Base-by-base conservation (phyloP, 2,329 filamentous ascomycete species). In the Colletotrichum liaoningense region DNA sequence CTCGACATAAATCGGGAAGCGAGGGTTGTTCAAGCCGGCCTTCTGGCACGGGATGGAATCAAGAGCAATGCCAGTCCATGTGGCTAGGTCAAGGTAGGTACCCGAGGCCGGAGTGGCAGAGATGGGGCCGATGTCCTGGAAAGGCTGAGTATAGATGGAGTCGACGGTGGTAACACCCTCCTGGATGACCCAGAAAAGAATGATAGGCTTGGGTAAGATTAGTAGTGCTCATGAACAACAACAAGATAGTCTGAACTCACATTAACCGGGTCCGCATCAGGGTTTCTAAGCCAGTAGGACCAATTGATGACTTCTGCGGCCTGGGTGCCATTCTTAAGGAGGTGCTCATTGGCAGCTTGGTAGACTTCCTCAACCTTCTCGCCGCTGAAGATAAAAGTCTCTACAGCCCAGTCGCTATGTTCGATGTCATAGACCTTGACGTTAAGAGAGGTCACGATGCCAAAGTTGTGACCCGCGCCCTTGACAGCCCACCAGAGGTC, bases 381-480 rank as follows among this genome's bases (percentile, higher is more conserved):
- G 0, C 86, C 84, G 5, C 80, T 83, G 74, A 86, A 89, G 26
- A 83, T 80, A 42, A 88, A 79, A 0, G 81, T 85, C 70, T 84
- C 80, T n/a, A 84, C 82, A 2, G 85, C 83, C 84, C 84, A 88
- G 67, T 81, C 75, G 19, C 62, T 71, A 77, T 83, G 68, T 67
- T 80, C 77, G 22, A 83, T 82, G 73, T 88, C 84, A 75, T 87
- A 89, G 46, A 90, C 83, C 76, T 87, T 87, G 0, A 81, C 80
- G 0, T 82, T 85, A 11, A 86, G 79, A 1, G 84, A 85, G 0
- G 88, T 89, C 12, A 91, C 88, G 55, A 91, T 86, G 5, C 88
- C 89, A 72, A 91, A 91, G 78, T 91, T 91, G 75, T 90, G 88
- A 1, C 89, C 89, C 1, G 88, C 89, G 1, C 89, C 89, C 67